Evolutionary conservation across 2,329 filamentous ascomycete genomes (phyloP).

Genomic region (Microascus cirrosus): DNA sequence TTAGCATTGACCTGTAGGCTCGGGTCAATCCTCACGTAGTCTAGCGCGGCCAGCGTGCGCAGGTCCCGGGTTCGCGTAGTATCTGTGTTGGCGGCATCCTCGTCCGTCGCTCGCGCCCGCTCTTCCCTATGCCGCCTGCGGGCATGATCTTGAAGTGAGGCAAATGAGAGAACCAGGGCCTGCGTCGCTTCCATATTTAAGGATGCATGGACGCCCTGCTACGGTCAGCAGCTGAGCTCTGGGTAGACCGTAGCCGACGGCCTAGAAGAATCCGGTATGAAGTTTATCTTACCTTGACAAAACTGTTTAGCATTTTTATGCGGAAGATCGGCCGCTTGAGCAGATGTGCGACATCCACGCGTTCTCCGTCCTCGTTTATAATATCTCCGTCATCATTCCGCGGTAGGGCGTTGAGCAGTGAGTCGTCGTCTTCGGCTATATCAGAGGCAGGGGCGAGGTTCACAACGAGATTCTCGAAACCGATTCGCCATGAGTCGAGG

Average conservation of each 20-base stretch:
- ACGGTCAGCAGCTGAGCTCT: not conserved
- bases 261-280: not conserved
- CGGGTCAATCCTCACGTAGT: conserved; percentile 62
- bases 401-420: conserved; percentile 46
- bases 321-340: conserved; percentile 81
- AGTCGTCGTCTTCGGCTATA: conserved; percentile 45
- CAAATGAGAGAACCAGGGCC: conserved; percentile 42
- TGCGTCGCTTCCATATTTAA: conserved; percentile 33
- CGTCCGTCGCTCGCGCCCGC: conserved; percentile 65
- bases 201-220: conserved; percentile 44
- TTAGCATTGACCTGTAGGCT: conserved; percentile 75
- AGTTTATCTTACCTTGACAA: conserved; percentile 51
- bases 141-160: conserved; percentile 64
- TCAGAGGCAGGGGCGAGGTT: conserved; percentile 66
- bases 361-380: conserved; percentile 66
- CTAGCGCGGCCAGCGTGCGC: conserved; percentile 60
- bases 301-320: conserved; percentile 77
- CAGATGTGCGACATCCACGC: conserved; percentile 88
- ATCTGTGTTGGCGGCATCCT: conserved; percentile 77
- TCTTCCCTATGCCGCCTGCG: conserved; percentile 54
- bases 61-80: conserved; percentile 69
- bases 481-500: conserved; percentile 77
- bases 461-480: conserved; percentile 89
- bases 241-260: not conserved
- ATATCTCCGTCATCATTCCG: conserved; percentile 56